Evolutionary conservation across 1,284 basidiomycete species (phyloP), one percentile per base, ranked within the genome.

Genomic region (Austroboletus rostrupii): DNA sequence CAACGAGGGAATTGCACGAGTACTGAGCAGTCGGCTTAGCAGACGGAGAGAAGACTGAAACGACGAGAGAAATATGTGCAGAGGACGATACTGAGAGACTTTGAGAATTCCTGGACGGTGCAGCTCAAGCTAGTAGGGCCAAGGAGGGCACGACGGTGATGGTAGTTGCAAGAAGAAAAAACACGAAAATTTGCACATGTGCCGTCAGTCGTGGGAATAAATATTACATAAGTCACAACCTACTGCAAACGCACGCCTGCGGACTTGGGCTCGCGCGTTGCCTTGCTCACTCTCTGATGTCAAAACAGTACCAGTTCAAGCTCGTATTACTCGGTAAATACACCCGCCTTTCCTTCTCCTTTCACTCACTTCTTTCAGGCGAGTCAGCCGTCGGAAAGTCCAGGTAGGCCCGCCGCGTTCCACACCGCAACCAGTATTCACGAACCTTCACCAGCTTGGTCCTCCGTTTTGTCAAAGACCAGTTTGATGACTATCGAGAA

Each of bases 371-470:
- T 9, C 35, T 43, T 52, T 23, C 65, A 92, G 93, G 95, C 64
- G 95, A 98, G 74, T 96, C 92, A 41, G 94, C 96, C 41, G 95
- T 98, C 40, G 95, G 95, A 52, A 98, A 98, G 79, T 97, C 93
- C 55, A 90, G 88, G 89, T 90, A 70, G 53, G 50, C 49, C 54
- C 23, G 53, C 13, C 26, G 33, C 35, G 23, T 26, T 37, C 40
- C 38, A 35, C 44, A 16, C 21, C 46, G 35, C 19, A 41, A 31
- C 19, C 47, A 42, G 40, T 46, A n/a, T 42, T 56, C 46, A 53
- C 43, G 42, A 44, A 32, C 43, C 48, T 45, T 46, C 47, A 58
- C 52, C 64, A 95, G 92, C 74, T 73, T 98, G 53, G 96, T 98
- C 48, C 75, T 98, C 57, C 81, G 94, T 52, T 98, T 98, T 64